phyloP scores from a whole-genome alignment of 2,329 filamentous ascomycete genomes.

The Epichloe glyceriae region DNA sequence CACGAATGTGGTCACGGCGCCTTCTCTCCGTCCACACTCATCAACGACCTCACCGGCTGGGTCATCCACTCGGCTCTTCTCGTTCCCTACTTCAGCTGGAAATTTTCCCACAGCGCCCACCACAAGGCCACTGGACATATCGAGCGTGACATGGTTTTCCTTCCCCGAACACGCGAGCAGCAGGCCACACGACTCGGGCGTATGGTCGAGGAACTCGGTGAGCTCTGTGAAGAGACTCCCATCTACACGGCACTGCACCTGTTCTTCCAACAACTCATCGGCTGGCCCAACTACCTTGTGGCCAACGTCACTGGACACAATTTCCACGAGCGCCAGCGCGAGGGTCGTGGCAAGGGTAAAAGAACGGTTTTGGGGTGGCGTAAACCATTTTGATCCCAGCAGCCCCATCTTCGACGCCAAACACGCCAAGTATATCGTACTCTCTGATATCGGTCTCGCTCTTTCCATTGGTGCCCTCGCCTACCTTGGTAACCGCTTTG shows the following conservation, averaged over 20 bases:
- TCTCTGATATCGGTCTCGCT: conserved; percentile 73
- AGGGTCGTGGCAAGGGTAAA: conserved; percentile 90
- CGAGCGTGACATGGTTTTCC: conserved; percentile 97
- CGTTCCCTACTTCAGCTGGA: conserved; percentile 98
- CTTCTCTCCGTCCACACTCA: conserved; percentile 79
- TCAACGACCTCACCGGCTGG: conserved; percentile 92
- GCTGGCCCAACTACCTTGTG: conserved; percentile 86
- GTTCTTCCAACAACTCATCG: conserved; percentile 73
- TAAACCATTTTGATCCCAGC: conserved; percentile 87
- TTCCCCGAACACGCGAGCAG: conserved; percentile 80
- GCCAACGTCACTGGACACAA: conserved; percentile 95
- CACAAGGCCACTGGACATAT: conserved; percentile 98
- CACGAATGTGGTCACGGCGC: conserved; percentile 97
- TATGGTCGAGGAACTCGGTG: conserved; percentile 66
- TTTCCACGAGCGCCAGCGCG: conserved; percentile 77
- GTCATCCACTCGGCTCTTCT: conserved; percentile 76
- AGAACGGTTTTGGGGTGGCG: conserved; percentile 68
- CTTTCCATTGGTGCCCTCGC: conserved; percentile 50
- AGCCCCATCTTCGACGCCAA: conserved; percentile 87
- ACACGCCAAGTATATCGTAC: conserved; percentile 73
- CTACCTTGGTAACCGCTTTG: conserved; percentile 62
- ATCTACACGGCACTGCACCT: conserved; percentile 64
- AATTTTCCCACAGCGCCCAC: conserved; percentile 98
- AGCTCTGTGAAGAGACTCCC: conserved; percentile 91
- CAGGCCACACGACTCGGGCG: conserved; percentile 65